phyloP scores from a whole-genome alignment of 768 basidiomycete genomes.

The Mycena latifolia region DNA sequence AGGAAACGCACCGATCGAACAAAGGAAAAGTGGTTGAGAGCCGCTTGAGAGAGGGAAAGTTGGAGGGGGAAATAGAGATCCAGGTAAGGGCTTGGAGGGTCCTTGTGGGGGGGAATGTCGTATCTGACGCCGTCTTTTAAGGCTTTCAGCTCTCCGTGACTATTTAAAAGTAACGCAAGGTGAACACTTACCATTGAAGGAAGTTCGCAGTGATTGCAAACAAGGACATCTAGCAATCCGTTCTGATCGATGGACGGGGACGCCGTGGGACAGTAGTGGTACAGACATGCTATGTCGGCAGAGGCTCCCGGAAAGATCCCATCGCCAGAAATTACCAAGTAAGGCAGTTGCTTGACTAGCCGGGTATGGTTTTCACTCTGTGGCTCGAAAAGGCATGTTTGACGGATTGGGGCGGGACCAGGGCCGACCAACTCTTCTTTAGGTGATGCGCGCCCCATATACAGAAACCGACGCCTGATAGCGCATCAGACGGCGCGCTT shows the following conservation, averaged over 20 bases:
- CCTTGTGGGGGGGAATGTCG: constrained; percentile 13
- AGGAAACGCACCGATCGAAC: constrained; percentile 26
- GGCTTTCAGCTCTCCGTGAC: constrained; percentile 12
- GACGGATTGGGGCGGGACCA: constrained; percentile 13
- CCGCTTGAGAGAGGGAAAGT: constrained; percentile 4
- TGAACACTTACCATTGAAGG: constrained; percentile 8
- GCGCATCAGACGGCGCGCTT: constrained; percentile 20
- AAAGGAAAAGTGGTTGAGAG: constrained; percentile 13
- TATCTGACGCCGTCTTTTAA: constrained; percentile 24
- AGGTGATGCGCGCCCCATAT: constrained; percentile 12
- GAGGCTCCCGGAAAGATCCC: no score
- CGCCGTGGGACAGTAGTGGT: no score
- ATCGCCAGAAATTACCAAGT: neutral
- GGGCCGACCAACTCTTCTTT: neutral
- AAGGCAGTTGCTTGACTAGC: constrained; percentile 10
- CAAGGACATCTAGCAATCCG: no score
- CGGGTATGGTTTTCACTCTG: neutral
- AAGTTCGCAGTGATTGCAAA: neutral
- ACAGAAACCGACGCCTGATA: constrained; percentile 8
- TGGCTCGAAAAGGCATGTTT: constrained; percentile 2
- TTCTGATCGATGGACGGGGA: no score
- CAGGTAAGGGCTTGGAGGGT: constrained; percentile 5
- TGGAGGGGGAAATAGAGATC: neutral
- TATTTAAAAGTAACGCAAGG: neutral
- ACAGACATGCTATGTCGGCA: no score